A percentile compares a stretch with the other conserved stretches of the same genome.
Conservation (phyloP, 2,329 filamentous ascomycete genomes). For the Colletotrichum tamarilloi region DNA sequence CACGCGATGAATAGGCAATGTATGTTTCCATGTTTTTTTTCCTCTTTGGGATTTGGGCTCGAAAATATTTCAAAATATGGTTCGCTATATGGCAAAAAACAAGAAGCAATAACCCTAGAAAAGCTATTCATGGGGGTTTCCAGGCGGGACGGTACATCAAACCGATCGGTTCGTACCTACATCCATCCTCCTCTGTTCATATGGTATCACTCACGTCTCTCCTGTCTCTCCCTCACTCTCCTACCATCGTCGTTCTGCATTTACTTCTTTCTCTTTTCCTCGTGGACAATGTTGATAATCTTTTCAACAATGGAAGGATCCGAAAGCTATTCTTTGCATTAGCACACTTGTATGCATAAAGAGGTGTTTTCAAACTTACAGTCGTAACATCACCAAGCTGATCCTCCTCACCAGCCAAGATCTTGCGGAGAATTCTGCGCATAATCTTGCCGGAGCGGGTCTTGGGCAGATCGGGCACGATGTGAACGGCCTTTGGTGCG, state of each 20-base stretch:
- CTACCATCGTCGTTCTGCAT: not conserved
- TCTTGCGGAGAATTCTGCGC: slow-evolving; percentile 96
- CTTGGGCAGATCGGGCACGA: slow-evolving; percentile 95
- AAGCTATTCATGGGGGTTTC: not conserved
- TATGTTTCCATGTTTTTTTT: not conserved
- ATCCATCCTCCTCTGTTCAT: not conserved
- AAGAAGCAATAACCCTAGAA: slow-evolving; percentile 1
- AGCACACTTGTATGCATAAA: not conserved
- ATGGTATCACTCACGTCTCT: slow-evolving; percentile 24
- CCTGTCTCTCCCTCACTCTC: not conserved
- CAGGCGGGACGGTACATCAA: not conserved
- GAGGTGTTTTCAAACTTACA: slow-evolving; percentile 63
- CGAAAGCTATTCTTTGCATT: slow-evolving; percentile 71
- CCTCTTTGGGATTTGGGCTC: not conserved
- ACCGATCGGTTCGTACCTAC: not conserved
- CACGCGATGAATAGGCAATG: not conserved
- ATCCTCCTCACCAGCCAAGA: slow-evolving; percentile 95
- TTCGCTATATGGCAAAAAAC: slow-evolving; percentile 21
- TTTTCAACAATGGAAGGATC: slow-evolving; percentile 90
- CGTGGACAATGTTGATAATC: slow-evolving; percentile 86
- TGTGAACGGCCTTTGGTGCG: slow-evolving; percentile 91
- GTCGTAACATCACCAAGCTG: slow-evolving; percentile 94
- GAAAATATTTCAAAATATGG: not conserved
- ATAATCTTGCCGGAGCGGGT: slow-evolving; percentile 99
- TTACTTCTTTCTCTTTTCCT: slow-evolving; percentile 65